These are phyloP conservation scores for Veloporphyrellus conicus DNA, from an alignment of 1,284 basidiomycete genomes.

Conservation along the genomic window DNA sequence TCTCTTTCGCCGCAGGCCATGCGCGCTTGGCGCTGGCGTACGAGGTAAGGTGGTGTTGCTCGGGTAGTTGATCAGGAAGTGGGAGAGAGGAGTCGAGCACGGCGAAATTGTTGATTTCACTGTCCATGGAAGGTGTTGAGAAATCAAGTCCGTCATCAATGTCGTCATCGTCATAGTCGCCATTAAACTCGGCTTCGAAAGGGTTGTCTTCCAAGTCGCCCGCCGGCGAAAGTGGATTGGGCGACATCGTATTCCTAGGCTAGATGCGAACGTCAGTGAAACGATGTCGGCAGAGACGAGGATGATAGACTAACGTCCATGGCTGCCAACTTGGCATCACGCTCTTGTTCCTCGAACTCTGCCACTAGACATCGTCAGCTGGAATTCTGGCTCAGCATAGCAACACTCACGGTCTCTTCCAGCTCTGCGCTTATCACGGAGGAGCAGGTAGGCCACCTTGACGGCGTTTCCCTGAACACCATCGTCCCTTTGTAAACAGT, in stretches of 20 bases:
- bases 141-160: slow-evolving; percentile 63
- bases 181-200: slow-evolving; percentile 67
- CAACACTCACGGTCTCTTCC: slow-evolving; percentile 71
- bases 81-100: slow-evolving; percentile 82
- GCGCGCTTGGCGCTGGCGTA: slow-evolving; percentile 60
- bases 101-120: slow-evolving; percentile 65
- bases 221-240: slow-evolving; percentile 48
- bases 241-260: slow-evolving; percentile 68
- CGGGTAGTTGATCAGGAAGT: slow-evolving; percentile 40
- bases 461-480: slow-evolving; percentile 86
- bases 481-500: slow-evolving; percentile 76
- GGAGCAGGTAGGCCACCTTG: slow-evolving; percentile 93
- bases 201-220: slow-evolving; percentile 67
- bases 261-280: slow-evolving; percentile 25
- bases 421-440: slow-evolving; percentile 84
- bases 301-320: slow-evolving; percentile 58
- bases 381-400: not conserved
- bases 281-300: not conserved
- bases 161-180: slow-evolving; percentile 54
- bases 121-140: slow-evolving; percentile 41
- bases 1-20: slow-evolving; percentile 45
- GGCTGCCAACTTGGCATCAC: slow-evolving; percentile 74
- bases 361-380: slow-evolving; percentile 49
- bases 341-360: slow-evolving; percentile 71
- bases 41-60: slow-evolving; percentile 55